Evolutionary conservation across 2,329 filamentous ascomycete species (phyloP), one percentile per base, ranked within the genome.

Genomic region (Diaporthe sp.): DNA sequence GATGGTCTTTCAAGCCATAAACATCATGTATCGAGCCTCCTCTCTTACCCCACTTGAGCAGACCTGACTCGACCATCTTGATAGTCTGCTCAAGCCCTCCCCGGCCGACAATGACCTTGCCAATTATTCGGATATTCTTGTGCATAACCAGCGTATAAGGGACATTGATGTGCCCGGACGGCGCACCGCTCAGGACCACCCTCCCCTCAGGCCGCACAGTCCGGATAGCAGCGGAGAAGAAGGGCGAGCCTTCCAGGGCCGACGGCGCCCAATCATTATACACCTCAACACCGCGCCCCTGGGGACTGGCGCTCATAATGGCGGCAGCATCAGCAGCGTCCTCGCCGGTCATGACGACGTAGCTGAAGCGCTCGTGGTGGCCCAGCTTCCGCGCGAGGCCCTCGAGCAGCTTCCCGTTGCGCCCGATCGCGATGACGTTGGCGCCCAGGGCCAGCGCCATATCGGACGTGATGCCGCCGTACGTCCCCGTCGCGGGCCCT

Each of bases 371-470:
- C 4, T 56, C 53, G 9, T 56, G 27, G 17, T 56, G 8, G 15
- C 53, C 30, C 7, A 56, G 53, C 53, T 56, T 56, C 15, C 27
- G 15, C 53, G 30, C 78, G 50, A 86, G 72, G 27, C 76, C 77
- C 15, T 75, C 77, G 22, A 85, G 75, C 27, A 75, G 72, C 9
- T 76, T 73, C 69, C 79, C 72, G 74, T 85, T 85, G 30, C 86
- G 78, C 2, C 86, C 85, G 78, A 86, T 81, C 1, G 87, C 86
- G 65, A 88, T 77, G 1, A 87, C 85, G 15, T 78, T 81, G 9
- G 85, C 85, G 0, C 85, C 86, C 83, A 87, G 84, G 0, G 85
- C 83, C 3, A 85, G 58, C 0, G 85, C 86, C 2, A 85, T 79
- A 1, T 79, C 70, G 0, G 87, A 85, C 1, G 80, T 85, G 1